phyloP scores from a whole-genome alignment of 83 land plant genomes.

The Picea abies region DNA sequence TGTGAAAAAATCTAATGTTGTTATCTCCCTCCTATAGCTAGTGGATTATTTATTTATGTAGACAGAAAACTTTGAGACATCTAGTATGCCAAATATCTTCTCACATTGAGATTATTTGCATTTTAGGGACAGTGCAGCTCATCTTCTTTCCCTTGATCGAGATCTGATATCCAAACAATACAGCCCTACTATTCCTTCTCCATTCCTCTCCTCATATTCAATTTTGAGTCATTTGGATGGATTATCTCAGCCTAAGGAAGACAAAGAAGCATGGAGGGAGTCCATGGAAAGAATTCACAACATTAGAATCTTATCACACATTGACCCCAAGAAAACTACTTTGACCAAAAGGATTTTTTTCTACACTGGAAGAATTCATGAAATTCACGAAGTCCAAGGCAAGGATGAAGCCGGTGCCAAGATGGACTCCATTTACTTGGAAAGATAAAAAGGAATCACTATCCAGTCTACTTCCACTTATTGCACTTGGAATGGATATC shows the following conservation, averaged over 20 bases:
- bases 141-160: not conserved
- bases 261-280: slow-evolving; percentile 66
- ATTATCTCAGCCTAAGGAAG: slow-evolving; percentile 40
- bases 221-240: slow-evolving; percentile 4
- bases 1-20: too few species aligned
- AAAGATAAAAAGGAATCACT: slow-evolving; percentile 97
- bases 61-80: too few species aligned
- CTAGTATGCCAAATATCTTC: too few species aligned
- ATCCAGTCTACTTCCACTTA: slow-evolving; percentile 98
- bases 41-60: too few species aligned
- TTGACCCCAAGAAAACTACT: slow-evolving; percentile 98
- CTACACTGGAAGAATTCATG: slow-evolving; percentile 95
- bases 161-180: not conserved
- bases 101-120: too few species aligned
- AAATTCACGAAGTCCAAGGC: slow-evolving; percentile 97
- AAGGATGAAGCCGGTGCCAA: slow-evolving; percentile 98
- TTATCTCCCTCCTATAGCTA: too few species aligned
- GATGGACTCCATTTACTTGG: slow-evolving; percentile 99
- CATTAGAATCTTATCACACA: slow-evolving; percentile 98
- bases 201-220: not conserved
- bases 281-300: slow-evolving; percentile 80
- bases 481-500: slow-evolving; percentile 54
- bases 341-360: slow-evolving; percentile 87
- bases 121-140: not conserved
- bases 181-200: not conserved